Base-by-base conservation (phyloP, 306 rosid species). In the Herpetospermum pedunculosum region DNA sequence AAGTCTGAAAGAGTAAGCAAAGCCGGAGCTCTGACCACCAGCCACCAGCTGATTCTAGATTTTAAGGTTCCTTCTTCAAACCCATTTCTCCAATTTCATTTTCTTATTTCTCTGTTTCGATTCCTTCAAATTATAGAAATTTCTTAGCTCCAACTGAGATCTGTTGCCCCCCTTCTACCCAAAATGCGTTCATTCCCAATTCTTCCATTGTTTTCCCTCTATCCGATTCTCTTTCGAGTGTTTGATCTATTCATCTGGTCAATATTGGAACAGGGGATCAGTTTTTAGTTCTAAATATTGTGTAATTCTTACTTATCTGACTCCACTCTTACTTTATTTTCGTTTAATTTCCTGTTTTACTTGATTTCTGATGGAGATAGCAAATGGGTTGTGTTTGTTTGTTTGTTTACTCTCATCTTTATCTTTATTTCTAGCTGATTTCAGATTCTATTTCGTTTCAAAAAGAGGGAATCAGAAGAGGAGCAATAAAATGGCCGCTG, bases 401-500 rank as follows among this genome's bases (percentile, higher is more conserved):
- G 1, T 59, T 54, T 30, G 65, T 71, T 34, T 34, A 6, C 28
- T 28, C 60, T 74, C 71, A 75, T 11, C 41, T 19, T 71, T 73
- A 75, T 11, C 41, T 19, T 71, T 73, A 6, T 12, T 64, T 62
- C 3, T 4, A 41, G 35, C 14, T 40, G 26, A 40, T 13, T 40
- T 43, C 16, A 4, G 57, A 26, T 69, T 69, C 14, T 35, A 16
- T 44, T 44, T 44, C 15, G 50, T 16, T 68, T 58, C 70, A 13
- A 26, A 34, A 44, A 35, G 70, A 35, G 30, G 79, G 21, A 14
- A 55, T 2, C 3, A 53, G 44, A 5, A 65, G 72, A 69, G 72
- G 75, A 41, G 14, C 49, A 71, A 43, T 65, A 72, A 81, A 43
- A 94, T 94, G 98, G 90, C 87, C 38, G 75, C 46, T 73, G 54